Evolutionary conservation across 1,284 basidiomycete genomes (phyloP).

Genomic region (Mycosarcoma mackinlayi): DNA sequence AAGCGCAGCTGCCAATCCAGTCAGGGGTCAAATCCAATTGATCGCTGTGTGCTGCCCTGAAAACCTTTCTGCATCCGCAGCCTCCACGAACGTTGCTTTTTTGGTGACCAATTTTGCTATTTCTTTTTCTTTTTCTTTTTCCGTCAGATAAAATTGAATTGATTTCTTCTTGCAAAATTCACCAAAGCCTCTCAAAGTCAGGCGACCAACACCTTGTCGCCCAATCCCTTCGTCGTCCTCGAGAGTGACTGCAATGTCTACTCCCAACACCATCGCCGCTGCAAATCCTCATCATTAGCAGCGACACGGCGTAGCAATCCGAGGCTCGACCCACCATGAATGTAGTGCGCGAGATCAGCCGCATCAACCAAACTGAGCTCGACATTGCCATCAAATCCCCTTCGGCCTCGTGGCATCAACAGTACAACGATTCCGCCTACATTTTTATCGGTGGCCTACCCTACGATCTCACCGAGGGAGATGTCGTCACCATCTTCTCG

Average conservation of each 20-base stretch:
- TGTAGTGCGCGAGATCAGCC: slow-evolving; percentile 84
- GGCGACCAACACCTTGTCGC: neutral
- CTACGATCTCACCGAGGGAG: slow-evolving; percentile 85
- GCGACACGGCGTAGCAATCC: too few relatives aligned
- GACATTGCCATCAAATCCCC: slow-evolving; percentile 78
- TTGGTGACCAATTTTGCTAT: neutral
- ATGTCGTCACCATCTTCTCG: slow-evolving; percentile 96
- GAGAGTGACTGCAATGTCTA: too few relatives aligned
- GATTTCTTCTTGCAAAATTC: slow-evolving; percentile 1
- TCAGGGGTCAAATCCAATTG: slow-evolving; percentile 9
- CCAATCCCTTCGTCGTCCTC: too few relatives aligned
- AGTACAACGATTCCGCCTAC: slow-evolving; percentile 97
- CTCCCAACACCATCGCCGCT: slow-evolving; percentile 4
- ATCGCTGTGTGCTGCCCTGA: neutral
- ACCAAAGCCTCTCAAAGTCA: too few relatives aligned
- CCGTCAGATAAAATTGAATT: too few relatives aligned
- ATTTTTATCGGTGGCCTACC: slow-evolving; percentile 79
- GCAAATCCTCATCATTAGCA: too few relatives aligned
- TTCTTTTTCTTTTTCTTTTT: neutral
- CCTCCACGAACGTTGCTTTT: too few relatives aligned
- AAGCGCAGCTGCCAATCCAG: neutral
- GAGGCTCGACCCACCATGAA: slow-evolving; percentile 39
- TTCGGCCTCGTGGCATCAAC: slow-evolving; percentile 90
- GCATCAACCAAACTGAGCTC: slow-evolving; percentile 92
- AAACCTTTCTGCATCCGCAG: too few relatives aligned